Conservation (phyloP, 208 protist species). For the Leishmania amazonensis region DNA sequence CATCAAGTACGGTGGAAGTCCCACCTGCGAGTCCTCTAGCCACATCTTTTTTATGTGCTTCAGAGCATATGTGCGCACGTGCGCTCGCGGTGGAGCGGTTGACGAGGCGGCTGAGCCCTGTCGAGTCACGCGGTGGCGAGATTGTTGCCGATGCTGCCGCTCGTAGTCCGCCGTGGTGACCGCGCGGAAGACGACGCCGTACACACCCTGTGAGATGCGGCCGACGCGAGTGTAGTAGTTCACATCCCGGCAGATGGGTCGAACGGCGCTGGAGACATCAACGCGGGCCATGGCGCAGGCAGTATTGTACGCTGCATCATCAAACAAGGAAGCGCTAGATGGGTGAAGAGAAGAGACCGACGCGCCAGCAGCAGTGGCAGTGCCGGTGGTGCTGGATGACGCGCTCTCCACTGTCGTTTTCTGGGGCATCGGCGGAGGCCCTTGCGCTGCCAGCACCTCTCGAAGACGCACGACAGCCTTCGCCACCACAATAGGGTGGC, state of each 20-base stretch:
- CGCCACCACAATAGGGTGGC: constrained; percentile 3
- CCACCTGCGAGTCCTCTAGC: constrained; percentile 73
- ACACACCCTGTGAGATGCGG: constrained; percentile 76
- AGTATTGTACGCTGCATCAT: constrained; percentile 24
- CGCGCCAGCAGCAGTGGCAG: background rate
- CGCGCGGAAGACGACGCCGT: constrained; percentile 83
- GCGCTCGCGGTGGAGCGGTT: constrained; percentile 1
- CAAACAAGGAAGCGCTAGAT: constrained; percentile 16
- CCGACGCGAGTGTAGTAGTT: constrained; percentile 56
- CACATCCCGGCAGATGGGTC: constrained; percentile 56
- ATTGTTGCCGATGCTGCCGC: constrained; percentile 3
- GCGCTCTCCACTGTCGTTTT: background rate
- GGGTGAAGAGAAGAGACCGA: background rate
- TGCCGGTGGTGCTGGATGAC: background rate
- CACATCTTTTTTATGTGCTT: constrained; percentile 87
- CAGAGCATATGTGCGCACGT: constrained; percentile 49
- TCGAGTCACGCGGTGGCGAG: background rate
- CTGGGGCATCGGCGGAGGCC: background rate
- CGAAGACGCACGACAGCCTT: constrained; percentile 7
- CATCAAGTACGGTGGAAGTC: constrained; percentile 82
- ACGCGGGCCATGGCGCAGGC: constrained; percentile 29
- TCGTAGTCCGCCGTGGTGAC: constrained; percentile 11
- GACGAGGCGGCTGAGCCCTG: background rate
- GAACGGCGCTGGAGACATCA: constrained; percentile 38
- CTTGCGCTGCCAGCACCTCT: constrained; percentile 3